These are phyloP conservation scores for Knufia fluminis DNA, from an alignment of 2,329 filamentous ascomycete species.

Conservation along the genomic window DNA sequence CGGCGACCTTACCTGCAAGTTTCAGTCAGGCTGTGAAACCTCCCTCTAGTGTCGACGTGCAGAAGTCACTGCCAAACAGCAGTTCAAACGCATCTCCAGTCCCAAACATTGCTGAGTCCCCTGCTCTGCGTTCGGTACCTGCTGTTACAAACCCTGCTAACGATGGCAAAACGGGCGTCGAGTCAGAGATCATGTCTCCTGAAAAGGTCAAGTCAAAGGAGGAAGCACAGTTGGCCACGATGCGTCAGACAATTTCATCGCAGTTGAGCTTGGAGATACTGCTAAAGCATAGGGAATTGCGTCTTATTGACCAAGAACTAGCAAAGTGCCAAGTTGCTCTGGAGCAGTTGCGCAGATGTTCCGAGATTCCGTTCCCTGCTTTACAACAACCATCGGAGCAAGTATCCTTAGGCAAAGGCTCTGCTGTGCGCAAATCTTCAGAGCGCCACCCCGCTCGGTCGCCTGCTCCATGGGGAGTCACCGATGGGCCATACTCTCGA, in stretches of 20 bases:
- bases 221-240: slow-evolving; percentile 26
- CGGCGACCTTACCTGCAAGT: slow-evolving; percentile 9
- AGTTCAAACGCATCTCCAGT: slow-evolving; percentile 15
- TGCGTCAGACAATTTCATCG: slow-evolving; percentile 67
- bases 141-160: slow-evolving; percentile 5
- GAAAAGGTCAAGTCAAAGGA: slow-evolving; percentile 9
- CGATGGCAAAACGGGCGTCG: slow-evolving; percentile 24
- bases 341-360: slow-evolving; percentile 86
- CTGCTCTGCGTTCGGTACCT: slow-evolving; percentile 11
- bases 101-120: slow-evolving; percentile 8
- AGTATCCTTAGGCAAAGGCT: slow-evolving; percentile 65
- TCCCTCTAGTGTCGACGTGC: slow-evolving; percentile 8
- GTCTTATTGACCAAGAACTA: slow-evolving; percentile 89
- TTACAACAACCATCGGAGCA: slow-evolving; percentile 57
- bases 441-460: slow-evolving; percentile 39
- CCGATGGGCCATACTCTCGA: slow-evolving; percentile 83
- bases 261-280: slow-evolving; percentile 88
- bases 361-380: slow-evolving; percentile 81
- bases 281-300: slow-evolving; percentile 87
- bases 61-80: slow-evolving; percentile 12
- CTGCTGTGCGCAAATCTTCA: slow-evolving; percentile 36
- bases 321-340: slow-evolving; percentile 90
- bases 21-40: slow-evolving; percentile 7
- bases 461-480: slow-evolving; percentile 81
- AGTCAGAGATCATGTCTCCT: not conserved